phyloP scores from a whole-genome alignment of 371 early-diverging fungal species.

The Cladochytrium tenue region DNA sequence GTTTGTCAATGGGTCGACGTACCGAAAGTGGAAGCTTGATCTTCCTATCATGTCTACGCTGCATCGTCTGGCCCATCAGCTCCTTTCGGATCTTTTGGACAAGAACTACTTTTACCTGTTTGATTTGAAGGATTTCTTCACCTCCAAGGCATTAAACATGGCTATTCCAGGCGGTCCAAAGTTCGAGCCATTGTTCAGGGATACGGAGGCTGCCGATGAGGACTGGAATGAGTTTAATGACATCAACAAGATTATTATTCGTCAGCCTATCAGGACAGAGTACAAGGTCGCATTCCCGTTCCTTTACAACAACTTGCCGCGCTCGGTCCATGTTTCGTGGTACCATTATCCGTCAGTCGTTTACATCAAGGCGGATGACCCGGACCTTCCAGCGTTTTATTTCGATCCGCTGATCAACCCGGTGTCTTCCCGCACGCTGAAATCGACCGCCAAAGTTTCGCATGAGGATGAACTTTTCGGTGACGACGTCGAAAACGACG shows the following conservation, averaged over 20 bases:
- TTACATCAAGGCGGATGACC: constrained; percentile 87
- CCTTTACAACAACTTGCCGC: constrained; percentile 94
- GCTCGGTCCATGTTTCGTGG: constrained; percentile 86
- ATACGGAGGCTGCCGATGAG: constrained; percentile 93
- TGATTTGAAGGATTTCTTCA: constrained; percentile 90
- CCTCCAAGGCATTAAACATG: constrained; percentile 96
- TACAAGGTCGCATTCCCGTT: constrained; percentile 98
- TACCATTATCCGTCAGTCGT: constrained; percentile 93
- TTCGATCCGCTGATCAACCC: constrained; percentile 97
- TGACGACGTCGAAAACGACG: constrained; percentile 64
- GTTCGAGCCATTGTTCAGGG: constrained; percentile 95
- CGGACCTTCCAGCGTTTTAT: constrained; percentile 95
- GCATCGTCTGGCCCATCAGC: constrained; percentile 89
- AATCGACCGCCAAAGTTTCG: constrained; percentile 51
- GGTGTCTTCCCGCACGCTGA: constrained; percentile 78
- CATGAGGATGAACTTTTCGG: constrained; percentile 89
- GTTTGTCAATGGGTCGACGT: constrained; percentile 86
- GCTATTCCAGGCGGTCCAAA: constrained; percentile 99
- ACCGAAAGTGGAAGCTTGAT: constrained; percentile 88
- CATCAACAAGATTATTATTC: constrained; percentile 97
- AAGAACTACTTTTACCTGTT: constrained; percentile 96
- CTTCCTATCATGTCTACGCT: constrained; percentile 92
- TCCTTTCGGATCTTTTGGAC: constrained; percentile 90
- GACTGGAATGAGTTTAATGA: constrained; percentile 99
- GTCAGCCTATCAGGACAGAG: constrained; percentile 96